Evolutionary conservation across 1,284 basidiomycete genomes (phyloP).

Genomic region (Sutorius eximius): DNA sequence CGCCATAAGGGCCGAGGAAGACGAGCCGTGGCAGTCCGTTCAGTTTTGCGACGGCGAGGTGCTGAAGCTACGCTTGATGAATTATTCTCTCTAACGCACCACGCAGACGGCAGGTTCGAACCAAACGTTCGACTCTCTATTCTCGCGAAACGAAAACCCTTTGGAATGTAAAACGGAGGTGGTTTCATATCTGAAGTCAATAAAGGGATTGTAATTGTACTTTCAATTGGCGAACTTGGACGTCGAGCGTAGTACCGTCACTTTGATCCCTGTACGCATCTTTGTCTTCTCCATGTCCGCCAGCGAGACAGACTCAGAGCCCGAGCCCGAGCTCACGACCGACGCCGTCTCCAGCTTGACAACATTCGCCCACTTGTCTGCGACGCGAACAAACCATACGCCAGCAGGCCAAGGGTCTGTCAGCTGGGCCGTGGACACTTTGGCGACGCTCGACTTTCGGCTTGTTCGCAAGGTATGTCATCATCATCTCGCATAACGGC

Average conservation of each 20-base stretch:
- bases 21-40: conserved; percentile 67
- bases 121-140: conserved; percentile 56
- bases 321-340: conserved; percentile 25
- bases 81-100: conserved; percentile 13
- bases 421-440: conserved; percentile 25
- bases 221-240: neutral
- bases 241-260: neutral
- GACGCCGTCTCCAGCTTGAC: conserved; percentile 15
- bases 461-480: conserved; percentile 31
- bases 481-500: neutral
- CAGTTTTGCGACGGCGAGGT: conserved; percentile 67
- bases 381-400: conserved; percentile 5
- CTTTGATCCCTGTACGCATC: neutral
- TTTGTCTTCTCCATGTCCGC: conserved; percentile 26
- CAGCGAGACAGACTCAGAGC: conserved; percentile 46
- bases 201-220: conserved; percentile 50
- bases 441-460: conserved; percentile 31
- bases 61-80: conserved; percentile 6
- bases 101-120: conserved; percentile 56
- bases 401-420: conserved; percentile 13
- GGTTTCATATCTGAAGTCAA: conserved; percentile 58
- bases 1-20: conserved; percentile 69
- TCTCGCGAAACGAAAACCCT: conserved; percentile 54
- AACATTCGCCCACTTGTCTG: conserved; percentile 23
- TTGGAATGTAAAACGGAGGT: conserved; percentile 63